These are phyloP conservation scores for Rhododendron griersonianum DNA, from an alignment of 148 eudicot species.

Conservation along the genomic window DNA sequence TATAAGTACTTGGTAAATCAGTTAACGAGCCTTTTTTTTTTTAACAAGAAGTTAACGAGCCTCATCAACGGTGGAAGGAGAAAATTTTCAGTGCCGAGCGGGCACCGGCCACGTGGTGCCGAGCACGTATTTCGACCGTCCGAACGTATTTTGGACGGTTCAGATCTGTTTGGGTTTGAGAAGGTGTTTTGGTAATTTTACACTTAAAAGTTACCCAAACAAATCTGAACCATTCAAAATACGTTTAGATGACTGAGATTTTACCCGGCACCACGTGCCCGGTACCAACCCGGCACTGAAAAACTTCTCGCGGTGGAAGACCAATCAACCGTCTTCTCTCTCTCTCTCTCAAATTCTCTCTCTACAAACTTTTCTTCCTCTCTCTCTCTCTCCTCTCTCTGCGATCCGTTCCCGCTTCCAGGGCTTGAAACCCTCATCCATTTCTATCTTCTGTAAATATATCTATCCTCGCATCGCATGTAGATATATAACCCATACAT, in stretches of 20 bases:
- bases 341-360: background rate
- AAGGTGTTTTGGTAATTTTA: too few relatives aligned
- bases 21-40: background rate
- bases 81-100: too few relatives aligned
- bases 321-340: background rate
- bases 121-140: too few relatives aligned
- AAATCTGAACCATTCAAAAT: too few relatives aligned
- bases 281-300: too few relatives aligned
- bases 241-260: too few relatives aligned
- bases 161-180: too few relatives aligned
- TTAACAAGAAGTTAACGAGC: background rate
- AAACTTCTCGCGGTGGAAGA: background rate
- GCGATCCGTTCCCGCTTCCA: background rate
- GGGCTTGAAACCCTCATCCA: constrained; percentile 4
- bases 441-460: background rate
- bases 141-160: too few relatives aligned
- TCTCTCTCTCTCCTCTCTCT: constrained; percentile 5
- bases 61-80: background rate
- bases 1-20: background rate
- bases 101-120: too few relatives aligned
- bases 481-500: background rate
- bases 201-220: too few relatives aligned
- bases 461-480: background rate
- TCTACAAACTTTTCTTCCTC: background rate
- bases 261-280: too few relatives aligned